Percentiles rank a stretch among this genome's conserved stretches.
Conservation (phyloP, 805 yeast genomes). For the Myxozyma monticola region DNA sequence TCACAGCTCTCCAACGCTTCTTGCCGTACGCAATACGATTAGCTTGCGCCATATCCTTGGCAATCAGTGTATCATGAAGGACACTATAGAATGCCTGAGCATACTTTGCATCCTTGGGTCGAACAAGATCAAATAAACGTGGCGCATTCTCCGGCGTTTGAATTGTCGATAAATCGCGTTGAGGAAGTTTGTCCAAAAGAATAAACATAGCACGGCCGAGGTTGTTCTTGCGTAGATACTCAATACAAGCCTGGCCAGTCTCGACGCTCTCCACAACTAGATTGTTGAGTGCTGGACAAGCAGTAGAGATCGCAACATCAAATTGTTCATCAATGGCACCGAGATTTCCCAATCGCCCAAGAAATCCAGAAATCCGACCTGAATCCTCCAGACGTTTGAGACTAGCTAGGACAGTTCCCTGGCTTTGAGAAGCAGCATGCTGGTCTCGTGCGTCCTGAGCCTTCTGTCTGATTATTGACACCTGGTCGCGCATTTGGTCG, state of each 20-base stretch:
- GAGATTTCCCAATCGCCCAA: conserved; percentile 72
- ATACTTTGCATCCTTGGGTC: conserved; percentile 65
- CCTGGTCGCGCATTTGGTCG: conserved; percentile 53
- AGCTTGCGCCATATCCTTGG: conserved; percentile 74
- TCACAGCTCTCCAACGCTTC: conserved; percentile 83
- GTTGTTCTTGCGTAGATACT: conserved; percentile 74
- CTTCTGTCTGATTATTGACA: conserved; percentile 58
- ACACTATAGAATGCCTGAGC: conserved; percentile 88
- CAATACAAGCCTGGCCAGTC: conserved; percentile 75
- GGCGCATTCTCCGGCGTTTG: conserved; percentile 75
- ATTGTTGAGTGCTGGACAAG: conserved; percentile 86
- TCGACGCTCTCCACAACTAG: conserved; percentile 83
- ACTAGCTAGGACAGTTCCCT: conserved; percentile 69
- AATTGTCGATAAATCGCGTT: conserved; percentile 57
- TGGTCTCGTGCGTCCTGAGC: conserved; percentile 66
- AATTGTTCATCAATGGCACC: conserved; percentile 87
- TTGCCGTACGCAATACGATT: conserved; percentile 82
- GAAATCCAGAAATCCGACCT: conserved; percentile 79
- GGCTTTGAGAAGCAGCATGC: conserved; percentile 59
- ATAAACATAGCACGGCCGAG: conserved; percentile 90
- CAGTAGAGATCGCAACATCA: conserved; percentile 93
- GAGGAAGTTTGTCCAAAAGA: conserved; percentile 69
- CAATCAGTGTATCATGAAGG: conserved; percentile 83
- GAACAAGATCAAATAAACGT: conserved; percentile 79
- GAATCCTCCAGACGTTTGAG: conserved; percentile 68